phyloP scores from a whole-genome alignment of 2,329 filamentous ascomycete genomes.

The Monosporascus sp. region DNA sequence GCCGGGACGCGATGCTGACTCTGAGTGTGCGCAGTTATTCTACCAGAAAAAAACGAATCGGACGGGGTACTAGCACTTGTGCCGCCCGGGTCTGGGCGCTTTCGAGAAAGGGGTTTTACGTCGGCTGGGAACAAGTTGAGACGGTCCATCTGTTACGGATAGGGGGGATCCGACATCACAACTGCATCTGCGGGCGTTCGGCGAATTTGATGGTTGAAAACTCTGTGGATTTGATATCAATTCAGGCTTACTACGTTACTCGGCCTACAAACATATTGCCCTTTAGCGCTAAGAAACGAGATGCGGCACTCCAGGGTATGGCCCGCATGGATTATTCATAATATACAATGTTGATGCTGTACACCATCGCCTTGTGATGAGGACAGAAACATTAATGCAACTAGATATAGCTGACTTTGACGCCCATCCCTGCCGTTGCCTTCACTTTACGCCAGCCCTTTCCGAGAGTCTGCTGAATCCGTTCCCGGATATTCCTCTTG shows the following conservation, averaged over 20 bases:
- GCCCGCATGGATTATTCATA: slow-evolving; percentile 13
- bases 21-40: slow-evolving; percentile 41
- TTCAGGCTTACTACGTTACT: no score
- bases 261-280: background rate
- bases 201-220: background rate
- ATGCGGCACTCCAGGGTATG: background rate
- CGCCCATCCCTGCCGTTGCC: slow-evolving; percentile 88
- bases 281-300: background rate
- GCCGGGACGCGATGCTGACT: slow-evolving; percentile 19
- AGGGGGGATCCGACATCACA: background rate
- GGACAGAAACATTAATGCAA: slow-evolving; percentile 2
- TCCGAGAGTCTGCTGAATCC: slow-evolving; percentile 63
- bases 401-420: slow-evolving; percentile 95
- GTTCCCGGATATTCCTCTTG: slow-evolving; percentile 68
- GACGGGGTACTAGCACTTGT: slow-evolving; percentile 47
- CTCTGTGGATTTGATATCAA: no score
- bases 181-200: background rate
- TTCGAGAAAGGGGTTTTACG: background rate
- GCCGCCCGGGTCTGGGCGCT: slow-evolving; percentile 45
- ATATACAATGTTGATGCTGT: slow-evolving; percentile 16
- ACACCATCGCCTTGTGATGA: slow-evolving; percentile 5
- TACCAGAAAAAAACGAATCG: slow-evolving; percentile 66
- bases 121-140: background rate
- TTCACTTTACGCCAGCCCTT: slow-evolving; percentile 76
- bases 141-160: background rate